Evolutionary conservation across 768 basidiomycete species (phyloP), one percentile per base, ranked within the genome.

Genomic region (Vishniacozyma victoriae): DNA sequence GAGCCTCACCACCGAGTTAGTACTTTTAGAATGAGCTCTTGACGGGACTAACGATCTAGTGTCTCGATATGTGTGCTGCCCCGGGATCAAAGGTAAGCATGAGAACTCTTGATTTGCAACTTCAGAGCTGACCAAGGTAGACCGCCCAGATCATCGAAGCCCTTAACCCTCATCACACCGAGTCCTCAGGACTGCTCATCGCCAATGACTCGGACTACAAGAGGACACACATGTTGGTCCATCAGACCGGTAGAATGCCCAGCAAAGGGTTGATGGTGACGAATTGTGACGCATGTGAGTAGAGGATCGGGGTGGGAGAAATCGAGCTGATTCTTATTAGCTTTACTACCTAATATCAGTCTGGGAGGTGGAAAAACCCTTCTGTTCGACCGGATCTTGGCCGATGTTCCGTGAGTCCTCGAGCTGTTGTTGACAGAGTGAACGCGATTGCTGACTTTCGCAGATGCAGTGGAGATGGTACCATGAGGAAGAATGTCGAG

Each of bases 101-200:
- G 4, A 20, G 5, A 9, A 39, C 26, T 29, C 31, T 18, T 24
- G 31, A 35, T 46, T 41, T 19, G 16, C 40, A 9, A 5, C 19
- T 12, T 19, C 26, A 20, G 15, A 4, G 3, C 7, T 36, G 20
- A 39, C 36, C 24, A n/a, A 29, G 11, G n/a, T 39, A 88, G 85
- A 95, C 93, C 6, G 88, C 91, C 7, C 95, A 99, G 75, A 78
- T 99, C 37, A 81, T 99, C 41, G 95, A 99, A 76, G 87, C 91
- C 1, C 77, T 97, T 2, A 95, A 99, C 66, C 81, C 87, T 2
- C 78, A 84, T 40, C 84, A 84, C 65, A 48, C 55, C 74, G 33
- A 80, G 24, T 88, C 93, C 1, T 75, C 83, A 0, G 95, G 95
- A 3, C 77, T 99, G 29, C 76, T 97, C 23, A 80, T 97, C 50